Evolutionary conservation across 2,329 filamentous ascomycete genomes (phyloP).

Genomic region (Neofusicoccum laricinum): DNA sequence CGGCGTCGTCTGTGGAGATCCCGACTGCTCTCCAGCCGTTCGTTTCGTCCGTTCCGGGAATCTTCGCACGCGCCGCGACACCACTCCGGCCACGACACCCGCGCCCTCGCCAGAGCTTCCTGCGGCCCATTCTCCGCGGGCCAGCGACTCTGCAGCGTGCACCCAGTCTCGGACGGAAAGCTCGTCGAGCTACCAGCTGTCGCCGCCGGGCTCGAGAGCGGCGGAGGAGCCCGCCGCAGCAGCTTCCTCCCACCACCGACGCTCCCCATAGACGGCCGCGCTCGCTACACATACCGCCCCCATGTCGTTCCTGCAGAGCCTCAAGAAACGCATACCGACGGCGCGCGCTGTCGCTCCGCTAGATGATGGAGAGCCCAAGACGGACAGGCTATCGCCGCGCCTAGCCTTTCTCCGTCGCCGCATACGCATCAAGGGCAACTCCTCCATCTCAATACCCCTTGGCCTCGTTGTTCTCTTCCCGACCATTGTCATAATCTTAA

Average conservation of each 20-base stretch:
- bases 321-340: conserved; percentile 46
- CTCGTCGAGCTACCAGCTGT: not conserved
- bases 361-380: conserved; percentile 41
- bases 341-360: conserved; percentile 40
- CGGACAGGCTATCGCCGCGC: conserved; percentile 46
- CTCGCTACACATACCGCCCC: conserved; percentile 16
- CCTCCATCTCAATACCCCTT: conserved; percentile 85
- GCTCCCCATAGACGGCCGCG: conserved; percentile 15
- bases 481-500: conserved; percentile 83
- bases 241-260: not conserved
- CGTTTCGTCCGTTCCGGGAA: conserved; percentile 11
- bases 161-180: not conserved
- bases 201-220: conserved; percentile 18
- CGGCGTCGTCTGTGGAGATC: not conserved
- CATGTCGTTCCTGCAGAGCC: conserved; percentile 45
- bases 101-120: not conserved
- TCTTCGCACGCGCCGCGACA: conserved; percentile 4
- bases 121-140: not conserved
- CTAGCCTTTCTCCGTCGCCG: conserved; percentile 83
- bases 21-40: conserved; percentile 4
- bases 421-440: conserved; percentile 86
- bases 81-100: not conserved
- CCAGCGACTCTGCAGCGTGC: not conserved
- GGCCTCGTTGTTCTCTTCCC: conserved; percentile 93
- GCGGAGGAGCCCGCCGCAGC: conserved; percentile 17